Base-by-base conservation (phyloP, 805 yeast genomes). In the Candida methanosorbosa region DNA sequence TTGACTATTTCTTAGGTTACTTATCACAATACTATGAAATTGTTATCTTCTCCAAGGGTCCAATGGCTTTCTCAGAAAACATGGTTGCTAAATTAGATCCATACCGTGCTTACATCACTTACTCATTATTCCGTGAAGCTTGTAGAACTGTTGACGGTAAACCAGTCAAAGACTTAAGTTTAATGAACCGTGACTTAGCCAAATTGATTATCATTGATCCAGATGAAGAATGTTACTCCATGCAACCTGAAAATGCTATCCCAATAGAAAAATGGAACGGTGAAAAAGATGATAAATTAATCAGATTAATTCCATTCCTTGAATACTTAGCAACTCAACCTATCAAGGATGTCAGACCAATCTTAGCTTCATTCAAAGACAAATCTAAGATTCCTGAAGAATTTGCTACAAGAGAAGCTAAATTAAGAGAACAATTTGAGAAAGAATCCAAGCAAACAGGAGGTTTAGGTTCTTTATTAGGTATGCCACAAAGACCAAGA, bases 211-310 rank as follows among this genome's bases (percentile, higher is more conserved):
- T 82, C 39, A 62, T 92, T 40, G 98, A 94, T 54, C 76, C 81
- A 27, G 77, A 81, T 48, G 76, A 75, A 29, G 82, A 78, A 29
- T 68, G 82, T 27, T 79, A 74, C 51, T 69, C 81, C 29, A 57
- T 84, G 59, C 97, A 90, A 65, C 96, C 96, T 3, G 96, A 88
- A 49, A 92, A 92, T 59, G 90, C 95, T n/a, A 74, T 92, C 43
- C 78, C 85, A 40, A 63, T 86, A 59, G 68, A 76, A 44, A 76
- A 81, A 41, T 92, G 98, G 98, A 72, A 70, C 36, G 99, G 99
- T 44, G 64, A 64, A 41, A 70, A 82, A 23, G 95, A 84, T 54
- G 96, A 90, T 58, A 68, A 70, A 38, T 71, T 92, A 51, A 68
- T 92, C 46, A 70, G 70, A 49, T 64, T 88, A 62, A 86, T 92